Evolutionary conservation across 2,329 filamentous ascomycete species (phyloP), one percentile per base, ranked within the genome.

Genomic region (Onygena corvina): DNA sequence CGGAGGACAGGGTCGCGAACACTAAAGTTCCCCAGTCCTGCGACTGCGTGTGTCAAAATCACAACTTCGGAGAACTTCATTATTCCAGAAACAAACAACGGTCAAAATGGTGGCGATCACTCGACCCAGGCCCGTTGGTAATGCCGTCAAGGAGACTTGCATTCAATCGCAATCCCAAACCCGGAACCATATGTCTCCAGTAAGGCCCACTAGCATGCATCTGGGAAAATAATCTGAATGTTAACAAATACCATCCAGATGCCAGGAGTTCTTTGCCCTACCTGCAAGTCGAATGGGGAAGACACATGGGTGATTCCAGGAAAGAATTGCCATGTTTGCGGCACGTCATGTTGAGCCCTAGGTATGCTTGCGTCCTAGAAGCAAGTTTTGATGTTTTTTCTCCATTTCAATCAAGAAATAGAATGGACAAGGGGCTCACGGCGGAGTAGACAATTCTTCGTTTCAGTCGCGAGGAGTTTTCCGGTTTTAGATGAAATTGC

Each of bases 241-340:
- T 21, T 42, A 33, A 38, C 36, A 30, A 14, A 8, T 40, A 6
- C 36, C 11, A 35, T 25, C 38, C 52, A 71, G 67, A 70, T 71
- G 68, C 66, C 67, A n/a, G 68, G 68, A 52, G 62, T 68, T 16
- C 61, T 62, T 25, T 71, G 68, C 51, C 67, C 67, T 25, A 65
- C 54, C 14, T 71, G 68, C 50, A 50, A 57, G 46, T 52, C 51
- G 2, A 49, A 61, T 4, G 66, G 67, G 20, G 56, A 64, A 47
- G 67, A 69, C 54, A 59, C 62, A 20, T 71, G 68, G 68, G 68
- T 71, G 2, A 71, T 71, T 49, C 68, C 68, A 4, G 68, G 68
- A n/a, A 70, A 69, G 51, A 61, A 64, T 53, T 71, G 68, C 52
- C 68, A 70, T 54, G 56, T 65, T 34, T 71, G 68, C 49, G 63